Evolutionary conservation across 257 asterid genomes (phyloP).

Genomic region (Prunella vulgaris): DNA sequence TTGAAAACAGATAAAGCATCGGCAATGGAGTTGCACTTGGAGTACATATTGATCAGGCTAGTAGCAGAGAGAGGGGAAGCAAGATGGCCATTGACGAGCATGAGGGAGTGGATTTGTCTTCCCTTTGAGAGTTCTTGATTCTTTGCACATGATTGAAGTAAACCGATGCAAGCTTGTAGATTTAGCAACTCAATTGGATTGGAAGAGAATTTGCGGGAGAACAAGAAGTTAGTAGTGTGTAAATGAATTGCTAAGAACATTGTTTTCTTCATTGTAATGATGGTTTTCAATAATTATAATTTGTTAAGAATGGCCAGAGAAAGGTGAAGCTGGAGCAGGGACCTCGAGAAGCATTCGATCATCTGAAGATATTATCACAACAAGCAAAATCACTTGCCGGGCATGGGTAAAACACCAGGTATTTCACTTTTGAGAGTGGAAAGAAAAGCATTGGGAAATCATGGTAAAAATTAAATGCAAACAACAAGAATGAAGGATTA

Average conservation of each 20-base stretch:
- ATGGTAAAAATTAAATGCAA: not conserved
- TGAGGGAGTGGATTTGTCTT: slow-evolving; percentile 45
- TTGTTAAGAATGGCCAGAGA: not conserved
- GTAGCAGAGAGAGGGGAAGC: slow-evolving; percentile 61
- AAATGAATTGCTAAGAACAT: slow-evolving; percentile 11
- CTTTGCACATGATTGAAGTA: slow-evolving; percentile 66
- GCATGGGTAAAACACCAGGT: no score
- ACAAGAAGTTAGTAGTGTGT: slow-evolving; percentile 2
- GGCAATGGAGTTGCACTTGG: slow-evolving; percentile 58
- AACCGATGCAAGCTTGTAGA: slow-evolving; percentile 37
- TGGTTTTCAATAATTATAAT: not conserved
- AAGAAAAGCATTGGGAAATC: not conserved
- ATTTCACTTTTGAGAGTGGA: not conserved
- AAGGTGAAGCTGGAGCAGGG: not conserved
- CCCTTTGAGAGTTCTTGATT: slow-evolving; percentile 42
- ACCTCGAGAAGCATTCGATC: slow-evolving; percentile 28
- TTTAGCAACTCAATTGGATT: slow-evolving; percentile 17
- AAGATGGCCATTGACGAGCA: slow-evolving; percentile 48
- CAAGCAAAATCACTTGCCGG: not conserved
- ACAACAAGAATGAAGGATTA: not conserved
- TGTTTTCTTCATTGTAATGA: slow-evolving; percentile 9
- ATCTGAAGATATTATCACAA: slow-evolving; percentile 32
- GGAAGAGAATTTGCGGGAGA: slow-evolving; percentile 34
- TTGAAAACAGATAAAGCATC: slow-evolving; percentile 56
- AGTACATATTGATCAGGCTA: slow-evolving; percentile 87